phyloP scores from a whole-genome alignment of 2,329 filamentous ascomycete genomes.

The Diaporthe citriasiana region DNA sequence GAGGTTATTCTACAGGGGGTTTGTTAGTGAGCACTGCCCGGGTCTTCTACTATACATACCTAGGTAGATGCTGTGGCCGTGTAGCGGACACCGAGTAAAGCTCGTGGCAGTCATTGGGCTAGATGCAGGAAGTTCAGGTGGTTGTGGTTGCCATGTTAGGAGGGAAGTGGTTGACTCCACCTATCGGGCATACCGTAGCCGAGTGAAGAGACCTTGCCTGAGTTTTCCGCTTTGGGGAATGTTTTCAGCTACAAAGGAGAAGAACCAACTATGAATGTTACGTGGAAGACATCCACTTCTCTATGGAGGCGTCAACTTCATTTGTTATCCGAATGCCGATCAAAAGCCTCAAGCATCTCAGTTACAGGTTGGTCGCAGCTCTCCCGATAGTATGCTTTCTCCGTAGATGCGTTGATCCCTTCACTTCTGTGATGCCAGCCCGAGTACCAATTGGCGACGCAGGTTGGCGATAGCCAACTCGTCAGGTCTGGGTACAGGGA shows the following conservation, averaged over 20 bases:
- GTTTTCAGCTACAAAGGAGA: neutral
- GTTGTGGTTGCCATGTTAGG: neutral
- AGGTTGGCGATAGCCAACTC: neutral
- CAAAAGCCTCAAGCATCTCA: too few species aligned
- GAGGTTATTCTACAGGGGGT: too few species aligned
- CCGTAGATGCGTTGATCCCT: too few species aligned
- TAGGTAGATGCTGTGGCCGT: too few species aligned
- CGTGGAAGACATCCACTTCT: neutral
- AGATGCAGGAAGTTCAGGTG: too few species aligned
- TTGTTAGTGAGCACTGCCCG: too few species aligned
- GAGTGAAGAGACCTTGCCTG: neutral
- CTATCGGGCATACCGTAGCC: neutral
- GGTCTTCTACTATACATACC: too few species aligned
- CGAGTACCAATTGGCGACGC: neutral
- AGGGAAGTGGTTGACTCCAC: neutral
- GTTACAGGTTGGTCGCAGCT: too few species aligned
- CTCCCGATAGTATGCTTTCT: neutral
- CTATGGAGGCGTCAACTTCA: too few species aligned
- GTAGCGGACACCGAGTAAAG: neutral
- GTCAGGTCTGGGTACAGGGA: neutral
- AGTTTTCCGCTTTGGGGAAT: too few species aligned
- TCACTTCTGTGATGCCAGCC: neutral
- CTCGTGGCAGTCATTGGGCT: too few species aligned
- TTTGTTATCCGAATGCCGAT: too few species aligned
- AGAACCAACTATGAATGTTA: neutral